Percentiles rank a stretch among this genome's conserved stretches.
These are phyloP conservation scores for Coemansia sp. DNA, from an alignment of 192 early-diverging fungal genomes.

Conservation along the genomic window DNA sequence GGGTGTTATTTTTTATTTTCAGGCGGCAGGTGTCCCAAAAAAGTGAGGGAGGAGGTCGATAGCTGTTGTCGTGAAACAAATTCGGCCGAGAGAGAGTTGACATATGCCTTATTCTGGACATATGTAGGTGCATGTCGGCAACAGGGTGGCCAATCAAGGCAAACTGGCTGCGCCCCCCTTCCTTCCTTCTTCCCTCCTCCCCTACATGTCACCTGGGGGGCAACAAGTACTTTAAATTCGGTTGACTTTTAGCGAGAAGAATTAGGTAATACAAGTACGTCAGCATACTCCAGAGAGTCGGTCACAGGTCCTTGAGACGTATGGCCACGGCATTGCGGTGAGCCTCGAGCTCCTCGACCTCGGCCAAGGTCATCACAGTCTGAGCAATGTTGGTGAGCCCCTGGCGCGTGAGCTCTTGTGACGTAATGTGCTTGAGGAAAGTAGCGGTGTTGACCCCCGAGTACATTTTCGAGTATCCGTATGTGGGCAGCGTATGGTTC, in stretches of 20 bases:
- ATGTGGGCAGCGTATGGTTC: constrained; percentile 98
- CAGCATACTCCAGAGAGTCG: background rate
- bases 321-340: constrained; percentile 96
- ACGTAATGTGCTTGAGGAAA: constrained; percentile 97
- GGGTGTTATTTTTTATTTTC: background rate
- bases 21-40: background rate
- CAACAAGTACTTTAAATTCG: too few relatives aligned
- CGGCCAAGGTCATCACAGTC: constrained; percentile 92
- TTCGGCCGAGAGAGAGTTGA: constrained; percentile 1
- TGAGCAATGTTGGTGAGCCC: constrained; percentile 83
- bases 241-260: too few relatives aligned
- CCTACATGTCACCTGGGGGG: background rate
- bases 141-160: background rate
- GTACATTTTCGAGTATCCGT: constrained; percentile 98
- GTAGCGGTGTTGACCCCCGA: constrained; percentile 95
- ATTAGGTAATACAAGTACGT: background rate
- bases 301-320: constrained; percentile 55
- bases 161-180: background rate
- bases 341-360: constrained; percentile 93
- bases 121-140: constrained; percentile 4
- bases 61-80: constrained; percentile 1
- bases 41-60: background rate
- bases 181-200: background rate
- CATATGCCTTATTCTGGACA: constrained; percentile 1
- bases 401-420: constrained; percentile 84